A percentile compares a stretch with the other conserved stretches of the same genome.
phyloP scores from a whole-genome alignment of 179 eudicot genomes.

The Camellia oleifera region DNA sequence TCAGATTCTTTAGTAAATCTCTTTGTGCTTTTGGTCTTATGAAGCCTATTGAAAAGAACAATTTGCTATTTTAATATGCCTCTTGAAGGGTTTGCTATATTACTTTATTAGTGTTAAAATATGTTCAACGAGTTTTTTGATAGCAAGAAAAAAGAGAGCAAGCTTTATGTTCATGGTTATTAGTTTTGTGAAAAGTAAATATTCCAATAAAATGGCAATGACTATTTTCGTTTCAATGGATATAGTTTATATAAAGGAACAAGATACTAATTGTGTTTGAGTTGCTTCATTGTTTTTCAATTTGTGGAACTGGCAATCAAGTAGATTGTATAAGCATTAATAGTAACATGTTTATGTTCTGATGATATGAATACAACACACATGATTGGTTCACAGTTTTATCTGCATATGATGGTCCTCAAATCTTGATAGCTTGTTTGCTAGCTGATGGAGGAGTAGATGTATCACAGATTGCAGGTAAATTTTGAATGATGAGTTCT shows the following conservation, averaged over 20 bases:
- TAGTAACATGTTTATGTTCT: too few relatives aligned
- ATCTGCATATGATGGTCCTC: background rate
- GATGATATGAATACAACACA: too few relatives aligned
- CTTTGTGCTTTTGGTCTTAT: background rate
- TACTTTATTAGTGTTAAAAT: background rate
- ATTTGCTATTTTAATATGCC: too few relatives aligned
- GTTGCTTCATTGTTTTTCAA: background rate
- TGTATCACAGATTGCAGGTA: background rate
- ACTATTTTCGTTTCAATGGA: too few relatives aligned
- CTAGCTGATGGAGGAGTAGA: too few relatives aligned
- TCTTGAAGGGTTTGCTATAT: background rate
- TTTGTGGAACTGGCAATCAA: too few relatives aligned
- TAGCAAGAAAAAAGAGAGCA: background rate
- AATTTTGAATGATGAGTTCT: too few relatives aligned
- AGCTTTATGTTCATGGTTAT: background rate
- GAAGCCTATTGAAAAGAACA: background rate
- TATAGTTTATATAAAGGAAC: background rate
- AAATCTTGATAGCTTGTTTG: background rate
- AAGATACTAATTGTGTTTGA: background rate
- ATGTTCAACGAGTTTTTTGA: background rate
- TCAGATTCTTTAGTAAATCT: background rate
- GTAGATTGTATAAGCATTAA: too few relatives aligned
- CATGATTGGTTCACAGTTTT: background rate
- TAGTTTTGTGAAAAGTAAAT: background rate
- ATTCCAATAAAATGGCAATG: too few relatives aligned